Evolutionary conservation across 306 rosid genomes (phyloP), one percentile per base, ranked within the genome.

Genomic region (Chamaecrista fasciculata): DNA sequence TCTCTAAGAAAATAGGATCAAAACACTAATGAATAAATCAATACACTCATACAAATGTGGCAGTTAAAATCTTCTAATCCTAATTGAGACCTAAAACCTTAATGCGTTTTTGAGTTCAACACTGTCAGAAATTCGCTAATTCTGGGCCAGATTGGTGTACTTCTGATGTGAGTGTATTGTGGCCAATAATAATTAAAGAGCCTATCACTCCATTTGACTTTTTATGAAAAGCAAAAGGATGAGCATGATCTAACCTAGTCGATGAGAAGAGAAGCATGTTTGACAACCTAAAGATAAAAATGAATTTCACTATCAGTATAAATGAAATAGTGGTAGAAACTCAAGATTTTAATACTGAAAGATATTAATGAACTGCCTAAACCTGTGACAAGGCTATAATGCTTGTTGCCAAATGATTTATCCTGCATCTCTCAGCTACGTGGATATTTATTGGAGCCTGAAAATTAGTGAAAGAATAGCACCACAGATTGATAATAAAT

Each of bases 351-450:
- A 48, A 15, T 8, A 11, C n/a, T 40, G n/a, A 23, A 66, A 21
- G 69, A 76, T 59, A 78, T 62, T 62, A 42, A 62, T 53, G 29
- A 36, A 63, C 62, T 57, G 55, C 59, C 62, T 66, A 58, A 73
- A 91, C 99, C 99, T 88, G 99, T 55, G 95, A 85, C 43, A 91
- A 78, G 34, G 99, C 95, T 73, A 91, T 82, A 53, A 91, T 68
- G 57, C 99, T 88, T 63, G 95, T 85, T 14, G 96, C 99, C 88
- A 94, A 76, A 79, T 91, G 88, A 78, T 94, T 94, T 72, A 85
- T 86, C 88, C 97, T 81, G 92, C 97, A 88, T 77, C 97, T 90
- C 68, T 86, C 95, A 43, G 83, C 78, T 39, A 91, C 69, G 66
- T 84, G 53, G 69, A 91, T 86, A 50, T 69, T 82, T 76, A 78